Percentiles rank a stretch among this genome's conserved stretches.
phyloP scores from a whole-genome alignment of 345 rosid species.

The Lepidium didymum region DNA sequence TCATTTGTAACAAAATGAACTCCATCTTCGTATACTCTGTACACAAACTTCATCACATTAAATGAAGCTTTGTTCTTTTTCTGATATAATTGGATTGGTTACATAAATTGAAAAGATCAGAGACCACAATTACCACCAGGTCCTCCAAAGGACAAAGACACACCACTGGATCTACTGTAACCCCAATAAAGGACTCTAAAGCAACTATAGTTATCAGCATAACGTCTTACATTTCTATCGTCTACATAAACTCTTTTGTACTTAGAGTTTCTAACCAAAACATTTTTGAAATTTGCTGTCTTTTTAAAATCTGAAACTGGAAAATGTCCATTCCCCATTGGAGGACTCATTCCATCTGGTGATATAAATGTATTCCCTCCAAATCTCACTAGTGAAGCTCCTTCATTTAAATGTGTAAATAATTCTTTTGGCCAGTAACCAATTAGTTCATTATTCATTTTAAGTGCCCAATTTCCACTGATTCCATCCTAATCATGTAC shows the following conservation, averaged over 20 bases:
- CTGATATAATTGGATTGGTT: neutral
- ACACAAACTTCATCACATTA: neutral
- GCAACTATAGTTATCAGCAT: neutral
- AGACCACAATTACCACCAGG: conserved; percentile 3
- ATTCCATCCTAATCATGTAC: conserved; percentile 3
- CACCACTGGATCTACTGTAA: neutral
- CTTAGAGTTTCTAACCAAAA: neutral
- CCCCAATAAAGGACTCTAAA: neutral
- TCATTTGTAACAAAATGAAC: neutral
- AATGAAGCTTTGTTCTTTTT: neutral
- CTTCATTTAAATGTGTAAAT: conserved; percentile 1
- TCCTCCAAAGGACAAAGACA: conserved; percentile 1
- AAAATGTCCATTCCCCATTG: conserved; percentile 13
- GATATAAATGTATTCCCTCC: conserved; percentile 6
- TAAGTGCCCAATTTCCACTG: conserved; percentile 5
- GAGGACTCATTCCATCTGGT: neutral
- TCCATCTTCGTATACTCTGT: neutral
- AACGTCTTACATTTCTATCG: neutral
- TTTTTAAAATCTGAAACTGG: neutral
- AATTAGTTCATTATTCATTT: neutral
- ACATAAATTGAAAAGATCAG: neutral
- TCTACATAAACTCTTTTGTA: neutral
- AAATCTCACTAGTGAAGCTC: conserved; percentile 1
- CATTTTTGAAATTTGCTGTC: neutral
- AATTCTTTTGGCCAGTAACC: conserved; percentile 14